These are phyloP conservation scores for Leccinum griseonigrum DNA, from an alignment of 1,284 basidiomycete genomes.

Conservation along the genomic window DNA sequence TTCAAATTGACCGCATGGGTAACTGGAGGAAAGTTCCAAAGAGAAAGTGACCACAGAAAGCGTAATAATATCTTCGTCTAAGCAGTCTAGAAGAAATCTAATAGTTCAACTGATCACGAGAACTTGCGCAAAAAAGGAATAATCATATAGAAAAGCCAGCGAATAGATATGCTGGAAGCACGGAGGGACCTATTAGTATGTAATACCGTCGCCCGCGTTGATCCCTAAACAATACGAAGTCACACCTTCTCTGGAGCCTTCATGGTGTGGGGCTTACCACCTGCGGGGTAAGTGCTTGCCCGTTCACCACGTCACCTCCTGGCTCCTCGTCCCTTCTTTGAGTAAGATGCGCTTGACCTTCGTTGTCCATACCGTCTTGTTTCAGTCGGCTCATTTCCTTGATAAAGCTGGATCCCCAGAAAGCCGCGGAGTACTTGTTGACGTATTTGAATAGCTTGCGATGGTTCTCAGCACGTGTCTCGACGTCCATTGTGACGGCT, in stretches of 20 bases:
- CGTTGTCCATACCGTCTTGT: slow-evolving; percentile 40
- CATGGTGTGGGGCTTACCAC: slow-evolving; percentile 36
- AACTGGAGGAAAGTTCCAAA: slow-evolving; percentile 14
- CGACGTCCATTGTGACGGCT: slow-evolving; percentile 86
- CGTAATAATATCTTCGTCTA: slow-evolving; percentile 21
- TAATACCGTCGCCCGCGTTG: slow-evolving; percentile 23
- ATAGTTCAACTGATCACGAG: slow-evolving; percentile 13
- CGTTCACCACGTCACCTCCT: slow-evolving; percentile 31
- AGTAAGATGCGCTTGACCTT: slow-evolving; percentile 30
- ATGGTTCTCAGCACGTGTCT: slow-evolving; percentile 86
- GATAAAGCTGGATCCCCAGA: slow-evolving; percentile 91
- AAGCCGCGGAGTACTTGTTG: slow-evolving; percentile 89
- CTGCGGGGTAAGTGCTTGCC: slow-evolving; percentile 31
- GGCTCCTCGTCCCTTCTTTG: slow-evolving; percentile 25
- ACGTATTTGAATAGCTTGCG: slow-evolving; percentile 95
- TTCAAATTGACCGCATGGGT: slow-evolving; percentile 12
- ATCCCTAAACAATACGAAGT: slow-evolving; percentile 32
- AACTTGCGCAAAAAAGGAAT: slow-evolving; percentile 37
- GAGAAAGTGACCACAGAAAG: slow-evolving; percentile 10
- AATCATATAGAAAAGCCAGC: slow-evolving; percentile 38
- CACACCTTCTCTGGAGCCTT: slow-evolving; percentile 29
- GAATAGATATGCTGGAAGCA: slow-evolving; percentile 31
- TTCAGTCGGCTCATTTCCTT: slow-evolving; percentile 72
- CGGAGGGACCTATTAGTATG: slow-evolving; percentile 18
- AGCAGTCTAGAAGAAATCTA: slow-evolving; percentile 25